These are phyloP conservation scores for Pythium phragmiticola DNA, from an alignment of 352 stramenopile genomes.

Conservation along the genomic window DNA sequence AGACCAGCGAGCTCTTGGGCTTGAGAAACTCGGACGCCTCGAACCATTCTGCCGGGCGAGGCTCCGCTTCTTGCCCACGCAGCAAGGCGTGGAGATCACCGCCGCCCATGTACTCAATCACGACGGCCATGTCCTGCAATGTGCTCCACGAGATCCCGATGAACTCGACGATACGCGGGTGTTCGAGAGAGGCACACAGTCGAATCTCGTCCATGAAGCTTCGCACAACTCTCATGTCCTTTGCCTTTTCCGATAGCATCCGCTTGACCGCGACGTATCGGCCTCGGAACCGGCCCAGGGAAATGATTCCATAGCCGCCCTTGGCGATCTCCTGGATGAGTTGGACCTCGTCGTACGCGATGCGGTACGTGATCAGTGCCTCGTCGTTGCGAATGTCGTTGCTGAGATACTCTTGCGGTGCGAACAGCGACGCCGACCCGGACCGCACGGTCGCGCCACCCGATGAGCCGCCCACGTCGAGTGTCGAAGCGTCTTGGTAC, in stretches of 20 bases:
- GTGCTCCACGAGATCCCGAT: constrained; percentile 35
- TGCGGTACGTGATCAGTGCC: too few relatives aligned
- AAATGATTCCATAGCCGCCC: too few relatives aligned
- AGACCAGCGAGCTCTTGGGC: constrained; percentile 18
- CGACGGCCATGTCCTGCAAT: constrained; percentile 30
- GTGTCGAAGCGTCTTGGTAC: constrained; percentile 7
- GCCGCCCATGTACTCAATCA: constrained; percentile 35
- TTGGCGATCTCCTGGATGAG: too few relatives aligned
- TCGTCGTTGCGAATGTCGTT: constrained; percentile 25
- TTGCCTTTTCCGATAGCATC: too few relatives aligned
- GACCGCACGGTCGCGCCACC: background rate
- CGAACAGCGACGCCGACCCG: background rate
- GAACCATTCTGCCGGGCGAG: constrained; percentile 6
- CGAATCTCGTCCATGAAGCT: constrained; percentile 42
- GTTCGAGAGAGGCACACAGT: constrained; percentile 33
- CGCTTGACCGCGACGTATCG: too few relatives aligned
- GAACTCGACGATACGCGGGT: constrained; percentile 38
- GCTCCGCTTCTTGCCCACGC: background rate
- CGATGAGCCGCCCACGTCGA: constrained; percentile 12
- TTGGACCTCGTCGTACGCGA: too few relatives aligned
- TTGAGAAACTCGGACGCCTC: background rate
- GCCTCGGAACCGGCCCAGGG: too few relatives aligned
- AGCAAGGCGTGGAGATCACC: constrained; percentile 15
- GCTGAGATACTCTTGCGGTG: constrained; percentile 17
- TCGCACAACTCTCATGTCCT: too few relatives aligned